phyloP scores from a whole-genome alignment of 129 eudicot genomes.

The Escallonia herrerae region DNA sequence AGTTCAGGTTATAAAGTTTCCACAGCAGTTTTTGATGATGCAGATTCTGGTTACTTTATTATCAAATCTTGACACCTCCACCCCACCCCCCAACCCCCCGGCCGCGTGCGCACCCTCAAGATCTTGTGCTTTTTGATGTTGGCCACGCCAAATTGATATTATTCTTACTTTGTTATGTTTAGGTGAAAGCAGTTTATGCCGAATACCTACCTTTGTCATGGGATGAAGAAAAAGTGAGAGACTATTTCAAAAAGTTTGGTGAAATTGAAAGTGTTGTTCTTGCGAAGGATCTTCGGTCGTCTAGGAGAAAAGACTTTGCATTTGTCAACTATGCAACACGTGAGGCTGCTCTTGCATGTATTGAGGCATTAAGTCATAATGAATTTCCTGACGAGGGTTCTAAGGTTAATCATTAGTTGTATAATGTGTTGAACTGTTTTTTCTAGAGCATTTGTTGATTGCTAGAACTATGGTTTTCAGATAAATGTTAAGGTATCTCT shows the following conservation, averaged over 20 bases:
- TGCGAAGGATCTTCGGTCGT: slow-evolving; percentile 49
- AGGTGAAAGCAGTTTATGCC: slow-evolving; percentile 67
- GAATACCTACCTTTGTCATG: slow-evolving; percentile 59
- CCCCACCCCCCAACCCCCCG: too few species aligned
- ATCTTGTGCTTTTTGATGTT: too few species aligned
- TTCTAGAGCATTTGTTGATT: slow-evolving; percentile 1
- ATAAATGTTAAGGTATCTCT: slow-evolving; percentile 56
- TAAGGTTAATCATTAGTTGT: slow-evolving; percentile 33
- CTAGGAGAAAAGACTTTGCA: slow-evolving; percentile 64
- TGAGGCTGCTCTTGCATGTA: slow-evolving; percentile 67
- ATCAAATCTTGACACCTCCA: neutral
- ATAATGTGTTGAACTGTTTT: slow-evolving; percentile 9
- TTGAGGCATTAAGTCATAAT: slow-evolving; percentile 43
- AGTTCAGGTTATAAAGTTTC: neutral
- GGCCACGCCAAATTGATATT: too few species aligned
- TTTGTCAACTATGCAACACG: slow-evolving; percentile 55
- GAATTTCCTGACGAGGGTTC: slow-evolving; percentile 20
- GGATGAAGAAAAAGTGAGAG: slow-evolving; percentile 59
- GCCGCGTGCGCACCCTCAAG: neutral
- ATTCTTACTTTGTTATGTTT: slow-evolving; percentile 4
- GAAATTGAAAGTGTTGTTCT: slow-evolving; percentile 70
- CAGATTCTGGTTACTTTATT: too few species aligned
- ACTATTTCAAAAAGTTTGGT: slow-evolving; percentile 50
- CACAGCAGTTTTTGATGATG: too few species aligned
- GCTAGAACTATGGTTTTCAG: slow-evolving; percentile 26